Evolutionary conservation across 2,329 filamentous ascomycete genomes (phyloP).

Genomic region (Arthrobotrys pseudoclavata): DNA sequence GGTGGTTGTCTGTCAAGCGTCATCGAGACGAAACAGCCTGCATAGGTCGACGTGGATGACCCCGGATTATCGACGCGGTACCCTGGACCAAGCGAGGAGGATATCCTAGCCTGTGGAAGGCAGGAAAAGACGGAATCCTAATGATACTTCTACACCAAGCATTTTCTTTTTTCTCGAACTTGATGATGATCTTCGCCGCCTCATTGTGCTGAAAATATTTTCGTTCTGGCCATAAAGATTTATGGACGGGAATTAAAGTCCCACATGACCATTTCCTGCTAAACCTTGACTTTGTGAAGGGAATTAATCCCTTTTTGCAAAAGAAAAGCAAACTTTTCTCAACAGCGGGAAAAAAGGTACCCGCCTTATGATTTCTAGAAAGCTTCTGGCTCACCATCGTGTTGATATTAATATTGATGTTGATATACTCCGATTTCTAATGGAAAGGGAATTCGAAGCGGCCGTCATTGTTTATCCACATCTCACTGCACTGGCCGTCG

Average conservation of each 20-base stretch:
- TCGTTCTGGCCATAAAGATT: constrained; percentile 14
- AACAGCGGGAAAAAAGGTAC: constrained; percentile 19
- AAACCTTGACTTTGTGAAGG: constrained; percentile 26
- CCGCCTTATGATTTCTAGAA: constrained; percentile 19
- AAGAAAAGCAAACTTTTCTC: constrained; percentile 32
- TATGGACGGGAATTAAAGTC: constrained; percentile 37
- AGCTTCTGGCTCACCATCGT: constrained; percentile 15
- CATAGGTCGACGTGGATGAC: constrained; percentile 55
- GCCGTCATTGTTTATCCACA: constrained; percentile 19
- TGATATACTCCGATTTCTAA: constrained; percentile 12
- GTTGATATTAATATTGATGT: constrained; percentile 13
- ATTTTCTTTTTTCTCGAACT: constrained; percentile 41
- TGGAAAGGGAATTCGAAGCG: neutral
- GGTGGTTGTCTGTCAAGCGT: constrained; percentile 44
- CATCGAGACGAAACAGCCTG: constrained; percentile 59
- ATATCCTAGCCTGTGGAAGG: constrained; percentile 57
- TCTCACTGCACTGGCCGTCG: constrained; percentile 42
- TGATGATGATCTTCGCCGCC: constrained; percentile 47
- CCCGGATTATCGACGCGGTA: constrained; percentile 46
- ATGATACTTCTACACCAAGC: constrained; percentile 30
- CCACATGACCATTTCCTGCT: constrained; percentile 56
- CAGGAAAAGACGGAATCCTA: constrained; percentile 51
- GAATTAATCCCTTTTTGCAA: constrained; percentile 18
- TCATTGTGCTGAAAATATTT: constrained; percentile 43
- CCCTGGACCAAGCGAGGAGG: constrained; percentile 60